Percentiles rank a stretch among this genome's conserved stretches.
These are phyloP conservation scores for Diaporthe vaccinii DNA, from an alignment of 2,329 filamentous ascomycete species.

Conservation along the genomic window DNA sequence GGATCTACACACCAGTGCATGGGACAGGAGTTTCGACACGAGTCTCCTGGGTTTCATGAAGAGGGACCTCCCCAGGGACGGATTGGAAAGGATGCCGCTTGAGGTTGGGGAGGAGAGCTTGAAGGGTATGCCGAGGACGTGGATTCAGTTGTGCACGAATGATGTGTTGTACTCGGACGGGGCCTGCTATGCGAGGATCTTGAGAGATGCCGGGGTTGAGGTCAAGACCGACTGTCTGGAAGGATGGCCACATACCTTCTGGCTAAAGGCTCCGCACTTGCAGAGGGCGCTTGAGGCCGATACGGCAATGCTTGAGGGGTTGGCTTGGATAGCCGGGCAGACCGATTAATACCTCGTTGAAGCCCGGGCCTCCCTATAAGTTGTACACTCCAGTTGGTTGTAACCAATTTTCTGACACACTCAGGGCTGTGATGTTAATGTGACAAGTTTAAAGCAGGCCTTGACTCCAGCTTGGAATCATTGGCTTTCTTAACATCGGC, in stretches of 20 bases:
- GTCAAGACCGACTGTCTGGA: slow-evolving; percentile 57
- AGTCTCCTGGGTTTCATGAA: slow-evolving; percentile 51
- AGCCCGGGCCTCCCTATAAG: not conserved
- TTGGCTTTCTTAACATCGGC: not conserved
- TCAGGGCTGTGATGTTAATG: not conserved
- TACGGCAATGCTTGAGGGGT: slow-evolving; percentile 55
- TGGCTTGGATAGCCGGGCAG: slow-evolving; percentile 54
- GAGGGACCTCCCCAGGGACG: slow-evolving; percentile 54
- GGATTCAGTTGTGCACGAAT: slow-evolving; percentile 64
- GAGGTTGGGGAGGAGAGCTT: slow-evolving; percentile 52
- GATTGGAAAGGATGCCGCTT: slow-evolving; percentile 57
- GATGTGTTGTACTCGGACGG: slow-evolving; percentile 66
- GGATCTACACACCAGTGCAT: slow-evolving; percentile 55
- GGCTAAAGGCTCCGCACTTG: slow-evolving; percentile 61
- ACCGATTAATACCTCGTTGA: not conserved
- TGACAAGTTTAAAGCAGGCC: not conserved
- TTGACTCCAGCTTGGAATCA: not conserved
- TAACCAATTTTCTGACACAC: not conserved
- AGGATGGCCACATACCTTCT: slow-evolving; percentile 67
- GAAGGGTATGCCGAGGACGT: slow-evolving; percentile 55
- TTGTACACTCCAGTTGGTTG: not conserved
- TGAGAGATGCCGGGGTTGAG: slow-evolving; percentile 55
- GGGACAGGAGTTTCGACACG: slow-evolving; percentile 53
- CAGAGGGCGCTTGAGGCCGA: slow-evolving; percentile 57
- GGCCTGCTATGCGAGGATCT: slow-evolving; percentile 60